phyloP scores from a whole-genome alignment of 1,284 basidiomycete genomes.

The Wallemia mellicola region DNA sequence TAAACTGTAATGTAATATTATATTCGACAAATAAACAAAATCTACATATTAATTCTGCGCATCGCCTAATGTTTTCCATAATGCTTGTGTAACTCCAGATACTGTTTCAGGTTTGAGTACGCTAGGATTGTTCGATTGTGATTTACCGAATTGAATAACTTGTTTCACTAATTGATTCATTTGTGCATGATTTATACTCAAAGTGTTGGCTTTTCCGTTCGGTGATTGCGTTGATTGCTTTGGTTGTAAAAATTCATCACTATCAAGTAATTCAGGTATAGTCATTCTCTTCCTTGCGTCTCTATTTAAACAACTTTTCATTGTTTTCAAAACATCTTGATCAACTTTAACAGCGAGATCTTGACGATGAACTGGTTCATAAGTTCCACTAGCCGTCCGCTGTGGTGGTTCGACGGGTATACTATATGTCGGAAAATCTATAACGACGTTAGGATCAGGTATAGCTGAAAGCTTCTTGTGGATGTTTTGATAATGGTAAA shows the following conservation, averaged over 20 bases:
- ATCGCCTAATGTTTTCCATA: neutral
- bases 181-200: neutral
- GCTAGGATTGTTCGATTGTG: neutral
- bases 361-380: slow-evolving; percentile 27
- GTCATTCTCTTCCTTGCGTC: slow-evolving; percentile 43
- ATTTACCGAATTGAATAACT: neutral
- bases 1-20: neutral
- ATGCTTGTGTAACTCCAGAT: neutral
- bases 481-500: slow-evolving; percentile 27
- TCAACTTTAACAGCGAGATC: slow-evolving; percentile 34
- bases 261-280: slow-evolving; percentile 29
- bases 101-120: neutral
- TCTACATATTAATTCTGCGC: neutral
- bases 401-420: slow-evolving; percentile 23
- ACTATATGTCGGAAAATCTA: slow-evolving; percentile 40
- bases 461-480: slow-evolving; percentile 60
- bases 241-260: slow-evolving; percentile 11
- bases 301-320: slow-evolving; percentile 40
- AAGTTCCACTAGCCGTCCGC: slow-evolving; percentile 8
- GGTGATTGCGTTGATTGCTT: neutral
- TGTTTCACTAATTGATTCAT: neutral
- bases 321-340: slow-evolving; percentile 33
- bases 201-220: neutral
- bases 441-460: slow-evolving; percentile 35
- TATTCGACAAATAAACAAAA: no score